These are phyloP conservation scores for Globisporangium camurandrum DNA, from an alignment of 352 stramenopile genomes.

Conservation along the genomic window DNA sequence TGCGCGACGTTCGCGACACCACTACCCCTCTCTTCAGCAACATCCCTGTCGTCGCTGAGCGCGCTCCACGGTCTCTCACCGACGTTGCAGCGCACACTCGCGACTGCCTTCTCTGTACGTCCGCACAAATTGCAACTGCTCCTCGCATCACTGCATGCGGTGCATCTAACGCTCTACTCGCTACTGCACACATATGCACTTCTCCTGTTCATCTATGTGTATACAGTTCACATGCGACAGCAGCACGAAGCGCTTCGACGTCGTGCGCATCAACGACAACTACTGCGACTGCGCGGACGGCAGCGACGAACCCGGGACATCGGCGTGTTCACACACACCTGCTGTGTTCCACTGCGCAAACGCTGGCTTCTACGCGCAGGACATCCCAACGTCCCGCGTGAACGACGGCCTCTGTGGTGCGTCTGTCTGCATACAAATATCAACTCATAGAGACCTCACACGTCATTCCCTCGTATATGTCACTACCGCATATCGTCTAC, in stretches of 20 bases:
- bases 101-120: slow-evolving; percentile 27
- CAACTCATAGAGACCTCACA: neutral
- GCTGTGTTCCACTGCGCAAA: slow-evolving; percentile 69
- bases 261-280: slow-evolving; percentile 86
- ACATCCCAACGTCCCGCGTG: slow-evolving; percentile 55
- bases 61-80: slow-evolving; percentile 34
- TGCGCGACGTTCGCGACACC: slow-evolving; percentile 5
- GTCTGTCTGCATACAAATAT: neutral
- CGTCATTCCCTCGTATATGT: neutral
- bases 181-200: slow-evolving; percentile 7
- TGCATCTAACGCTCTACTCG: too few species aligned
- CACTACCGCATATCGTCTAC: neutral
- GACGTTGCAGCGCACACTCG: slow-evolving; percentile 30
- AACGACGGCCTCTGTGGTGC: slow-evolving; percentile 74
- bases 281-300: slow-evolving; percentile 93
- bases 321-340: slow-evolving; percentile 66
- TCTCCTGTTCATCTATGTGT: neutral
- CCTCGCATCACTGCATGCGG: too few species aligned
- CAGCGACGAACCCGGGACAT: slow-evolving; percentile 83
- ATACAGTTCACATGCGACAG: slow-evolving; percentile 67
- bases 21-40: slow-evolving; percentile 11
- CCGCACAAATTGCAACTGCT: too few species aligned
- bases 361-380: slow-evolving; percentile 54
- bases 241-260: slow-evolving; percentile 36
- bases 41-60: slow-evolving; percentile 10